These are phyloP conservation scores for Calonectria pauciramosa DNA, from an alignment of 2,329 filamentous ascomycete species.

Conservation along the genomic window DNA sequence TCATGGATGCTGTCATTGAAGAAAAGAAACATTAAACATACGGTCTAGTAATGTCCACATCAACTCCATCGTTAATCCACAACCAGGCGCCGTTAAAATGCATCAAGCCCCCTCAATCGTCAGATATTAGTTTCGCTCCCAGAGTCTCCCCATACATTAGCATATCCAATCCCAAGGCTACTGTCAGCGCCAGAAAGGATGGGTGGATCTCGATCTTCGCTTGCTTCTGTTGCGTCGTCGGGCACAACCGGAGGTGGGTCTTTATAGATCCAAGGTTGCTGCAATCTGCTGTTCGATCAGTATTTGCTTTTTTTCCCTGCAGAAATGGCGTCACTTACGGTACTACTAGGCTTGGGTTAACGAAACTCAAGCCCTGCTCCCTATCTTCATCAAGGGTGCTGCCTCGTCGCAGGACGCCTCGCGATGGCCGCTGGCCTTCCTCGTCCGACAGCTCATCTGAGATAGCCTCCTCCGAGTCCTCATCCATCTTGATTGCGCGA, in stretches of 20 bases:
- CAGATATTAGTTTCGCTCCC: conserved; percentile 39
- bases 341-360: conserved; percentile 80
- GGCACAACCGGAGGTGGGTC: conserved; percentile 62
- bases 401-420: conserved; percentile 62
- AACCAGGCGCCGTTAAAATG: conserved; percentile 30
- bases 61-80: conserved; percentile 23
- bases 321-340: conserved; percentile 66
- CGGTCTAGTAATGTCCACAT: conserved; percentile 23
- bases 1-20: conserved; percentile 3
- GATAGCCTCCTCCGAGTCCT: conserved; percentile 56
- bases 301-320: conserved; percentile 20
- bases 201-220: conserved; percentile 41
- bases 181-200: conserved; percentile 53
- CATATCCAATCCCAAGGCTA: conserved; percentile 55
- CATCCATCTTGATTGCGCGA: conserved; percentile 78
- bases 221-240: conserved; percentile 45
- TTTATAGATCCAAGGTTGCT: conserved; percentile 77
- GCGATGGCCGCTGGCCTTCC: conserved; percentile 53
- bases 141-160: conserved; percentile 55
- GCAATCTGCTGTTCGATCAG: conserved; percentile 62
- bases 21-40: conserved; percentile 23
- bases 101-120: conserved; percentile 20
- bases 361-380: conserved; percentile 78
- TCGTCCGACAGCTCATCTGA: conserved; percentile 55
- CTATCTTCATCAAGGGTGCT: conserved; percentile 80